Base-by-base conservation (phyloP, 2,329 filamentous ascomycete genomes). In the Blastomyces emzantsi region DNA sequence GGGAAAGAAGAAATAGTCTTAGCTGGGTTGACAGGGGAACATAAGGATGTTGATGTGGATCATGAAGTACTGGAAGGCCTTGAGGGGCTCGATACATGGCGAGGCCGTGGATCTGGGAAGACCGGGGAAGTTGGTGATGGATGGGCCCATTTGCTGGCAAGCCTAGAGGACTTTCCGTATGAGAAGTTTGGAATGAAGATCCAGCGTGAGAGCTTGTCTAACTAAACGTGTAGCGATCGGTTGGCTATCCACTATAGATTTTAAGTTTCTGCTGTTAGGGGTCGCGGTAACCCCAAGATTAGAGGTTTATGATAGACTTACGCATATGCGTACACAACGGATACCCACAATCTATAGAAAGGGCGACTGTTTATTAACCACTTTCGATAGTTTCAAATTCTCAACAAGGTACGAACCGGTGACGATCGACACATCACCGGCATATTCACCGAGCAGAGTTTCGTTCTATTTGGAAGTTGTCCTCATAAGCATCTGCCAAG, bases 1-100 rank as follows among this genome's bases (percentile, higher is more conserved):
- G 92, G 89, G 1, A 83, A 87, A 54, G 91, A 96, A 78, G 83
- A 82, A 13, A 85, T 92, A 73, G 90, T 99, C 2, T 78, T 99
- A 28, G 93, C 94, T 0, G 94, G 92, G 0, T 78, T 86, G 69
- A 92, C 88, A 30, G 90, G 89, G 0, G 86, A 89, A 76, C 88
- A 85, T 66, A 83, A 83, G 67, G 83, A 83, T 63, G 75, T 77
- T 55, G 81, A 82, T 62, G 76, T 71, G 63, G 70, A 69, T 30
- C 68, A 67, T 63, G 70, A 74, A 52, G 69, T 72, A 22, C 73
- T 71, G 19, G 64, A 74, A 72, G 66, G 77, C 64, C 76, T 73
- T 47, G 74, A 77, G 64, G 73, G 73, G 39, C 69, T 74, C 15
- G 75, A 77, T 61, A 71, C 73, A 33, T 68, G 66, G 63, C 70